These are phyloP conservation scores for Fomitopsis schrenkii DNA, from an alignment of 1,284 basidiomycete species.

Conservation along the genomic window DNA sequence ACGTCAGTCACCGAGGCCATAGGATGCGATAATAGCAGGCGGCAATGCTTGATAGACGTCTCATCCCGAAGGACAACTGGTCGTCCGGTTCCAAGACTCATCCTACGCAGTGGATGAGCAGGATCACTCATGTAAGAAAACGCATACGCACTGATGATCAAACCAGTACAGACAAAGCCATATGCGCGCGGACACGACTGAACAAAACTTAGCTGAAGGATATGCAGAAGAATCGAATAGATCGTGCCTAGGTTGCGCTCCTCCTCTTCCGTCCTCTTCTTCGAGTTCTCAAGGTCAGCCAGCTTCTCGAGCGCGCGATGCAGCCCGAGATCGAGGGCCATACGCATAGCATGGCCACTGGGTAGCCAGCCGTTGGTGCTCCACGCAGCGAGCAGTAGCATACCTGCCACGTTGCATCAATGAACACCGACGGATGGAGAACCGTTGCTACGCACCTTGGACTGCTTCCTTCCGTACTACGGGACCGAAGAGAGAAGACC, in stretches of 20 bases:
- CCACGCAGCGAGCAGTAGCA: constrained; percentile 90
- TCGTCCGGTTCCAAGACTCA: constrained; percentile 87
- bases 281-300: constrained; percentile 61
- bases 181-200: constrained; percentile 87
- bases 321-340: constrained; percentile 90
- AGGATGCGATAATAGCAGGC: constrained; percentile 75
- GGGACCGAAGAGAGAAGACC: constrained; percentile 88
- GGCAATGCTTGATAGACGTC: constrained; percentile 79
- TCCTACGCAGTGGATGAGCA: constrained; percentile 41
- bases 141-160: constrained; percentile 72
- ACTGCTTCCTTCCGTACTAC: constrained; percentile 93
- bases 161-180: constrained; percentile 96
- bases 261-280: constrained; percentile 73
- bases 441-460: constrained; percentile 50
- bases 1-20: constrained; percentile 89
- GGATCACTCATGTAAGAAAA: constrained; percentile 3
- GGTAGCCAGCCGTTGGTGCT: constrained; percentile 93
- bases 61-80: constrained; percentile 89
- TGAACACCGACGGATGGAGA: constrained; percentile 9
- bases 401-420: constrained; percentile 42
- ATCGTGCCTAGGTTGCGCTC: constrained; percentile 77
- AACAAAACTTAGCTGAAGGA: constrained; percentile 3
- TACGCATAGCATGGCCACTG: constrained; percentile 88
- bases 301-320: constrained; percentile 89
- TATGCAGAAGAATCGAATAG: background rate